phyloP scores from a whole-genome alignment of 768 basidiomycete species.

The Russula vinacea region DNA sequence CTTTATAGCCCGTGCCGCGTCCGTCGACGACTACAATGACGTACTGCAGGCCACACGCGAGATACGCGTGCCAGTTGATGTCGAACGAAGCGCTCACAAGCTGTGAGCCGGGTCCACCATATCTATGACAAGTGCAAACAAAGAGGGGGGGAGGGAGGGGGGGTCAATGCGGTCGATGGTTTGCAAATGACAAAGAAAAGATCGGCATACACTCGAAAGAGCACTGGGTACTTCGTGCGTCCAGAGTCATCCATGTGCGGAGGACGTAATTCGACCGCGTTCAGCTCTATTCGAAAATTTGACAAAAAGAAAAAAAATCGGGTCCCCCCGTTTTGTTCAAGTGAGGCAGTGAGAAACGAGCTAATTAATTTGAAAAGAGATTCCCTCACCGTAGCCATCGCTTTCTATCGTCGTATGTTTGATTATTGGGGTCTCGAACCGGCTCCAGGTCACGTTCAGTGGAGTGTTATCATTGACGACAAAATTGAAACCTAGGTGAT shows the following conservation, averaged over 20 bases:
- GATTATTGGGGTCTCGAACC: slow-evolving; percentile 71
- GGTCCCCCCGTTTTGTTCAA: not conserved
- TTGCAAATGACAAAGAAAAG: not conserved
- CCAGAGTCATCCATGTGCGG: slow-evolving; percentile 92
- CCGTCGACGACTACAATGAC: slow-evolving; percentile 88
- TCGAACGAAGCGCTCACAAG: slow-evolving; percentile 61
- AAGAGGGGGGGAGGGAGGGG: not conserved
- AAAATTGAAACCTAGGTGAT: slow-evolving; percentile 54
- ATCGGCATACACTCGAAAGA: slow-evolving; percentile 70
- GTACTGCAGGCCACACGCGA: slow-evolving; percentile 78
- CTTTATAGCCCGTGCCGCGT: slow-evolving; percentile 90
- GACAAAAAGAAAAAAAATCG: slow-evolving; percentile 12
- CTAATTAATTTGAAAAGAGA: not conserved
- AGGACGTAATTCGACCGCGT: slow-evolving; percentile 87
- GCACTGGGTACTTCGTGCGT: slow-evolving; percentile 91
- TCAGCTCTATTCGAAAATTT: slow-evolving; percentile 58
- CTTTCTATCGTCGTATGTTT: slow-evolving; percentile 67
- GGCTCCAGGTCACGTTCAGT: slow-evolving; percentile 58
- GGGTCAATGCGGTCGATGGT: not conserved
- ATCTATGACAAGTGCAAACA: slow-evolving; percentile 44
- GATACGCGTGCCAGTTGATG: slow-evolving; percentile 84
- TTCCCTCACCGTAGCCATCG: slow-evolving; percentile 67
- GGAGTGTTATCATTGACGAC: slow-evolving; percentile 66
- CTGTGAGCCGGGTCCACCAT: slow-evolving; percentile 90
- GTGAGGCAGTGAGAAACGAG: not conserved